These are phyloP conservation scores for Plasmodium gaboni DNA, from an alignment of 169 alveolate genomes.

Conservation along the genomic window DNA sequence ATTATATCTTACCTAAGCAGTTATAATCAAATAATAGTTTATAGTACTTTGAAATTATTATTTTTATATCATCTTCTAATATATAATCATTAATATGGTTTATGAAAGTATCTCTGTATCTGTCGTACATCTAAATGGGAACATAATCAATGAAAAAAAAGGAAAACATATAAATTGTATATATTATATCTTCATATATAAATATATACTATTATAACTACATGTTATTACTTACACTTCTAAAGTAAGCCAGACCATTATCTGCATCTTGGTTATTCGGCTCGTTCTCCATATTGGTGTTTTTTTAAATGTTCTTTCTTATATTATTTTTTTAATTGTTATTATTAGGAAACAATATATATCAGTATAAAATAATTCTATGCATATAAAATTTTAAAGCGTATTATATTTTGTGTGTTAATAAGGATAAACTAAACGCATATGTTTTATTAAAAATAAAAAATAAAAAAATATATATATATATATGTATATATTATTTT, in stretches of 20 bases:
- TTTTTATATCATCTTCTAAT: slow-evolving; percentile 48
- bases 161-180: neutral
- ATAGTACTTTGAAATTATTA: slow-evolving; percentile 35
- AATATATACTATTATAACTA: neutral
- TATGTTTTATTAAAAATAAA: no score
- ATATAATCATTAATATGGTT: slow-evolving; percentile 24
- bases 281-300: slow-evolving; percentile 42
- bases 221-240: slow-evolving; percentile 29
- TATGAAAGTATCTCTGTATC: slow-evolving; percentile 46
- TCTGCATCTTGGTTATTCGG: slow-evolving; percentile 35
- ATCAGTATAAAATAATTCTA: no score
- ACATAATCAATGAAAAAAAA: neutral
- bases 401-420: no score
- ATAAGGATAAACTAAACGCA: no score
- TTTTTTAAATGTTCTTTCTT: neutral
- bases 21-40: slow-evolving; percentile 57
- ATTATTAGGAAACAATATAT: no score
- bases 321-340: no score
- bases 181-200: neutral
- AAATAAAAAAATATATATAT: no score
- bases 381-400: no score
- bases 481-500: no score
- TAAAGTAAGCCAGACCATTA: slow-evolving; percentile 40
- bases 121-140: slow-evolving; percentile 40
- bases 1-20: slow-evolving; percentile 34